These are phyloP conservation scores for Macrolepiota fuliginosa DNA, from an alignment of 768 basidiomycete genomes.

Conservation along the genomic window DNA sequence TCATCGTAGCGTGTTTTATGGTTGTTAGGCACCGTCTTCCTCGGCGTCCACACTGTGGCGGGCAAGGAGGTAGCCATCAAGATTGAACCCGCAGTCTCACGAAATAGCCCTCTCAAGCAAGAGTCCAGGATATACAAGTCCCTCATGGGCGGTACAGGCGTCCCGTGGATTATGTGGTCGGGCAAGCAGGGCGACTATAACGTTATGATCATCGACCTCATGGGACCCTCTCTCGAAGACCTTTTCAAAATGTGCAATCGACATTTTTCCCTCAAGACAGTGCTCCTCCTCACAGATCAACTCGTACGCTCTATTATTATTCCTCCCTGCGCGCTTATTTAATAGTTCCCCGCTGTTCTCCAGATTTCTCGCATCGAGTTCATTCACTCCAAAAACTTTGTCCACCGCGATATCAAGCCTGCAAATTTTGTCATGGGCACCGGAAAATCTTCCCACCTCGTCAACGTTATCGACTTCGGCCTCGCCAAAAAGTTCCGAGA, in stretches of 20 bases:
- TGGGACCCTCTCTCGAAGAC: constrained; percentile 88
- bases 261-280: constrained; percentile 92
- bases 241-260: constrained; percentile 88
- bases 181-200: constrained; percentile 93
- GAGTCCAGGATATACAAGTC: constrained; percentile 93
- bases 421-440: constrained; percentile 98
- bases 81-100: constrained; percentile 61
- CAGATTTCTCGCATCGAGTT: constrained; percentile 96
- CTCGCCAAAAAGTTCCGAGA: constrained; percentile 80
- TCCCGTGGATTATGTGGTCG: constrained; percentile 91
- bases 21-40: constrained; percentile 68
- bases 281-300: constrained; percentile 91
- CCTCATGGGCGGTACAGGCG: constrained; percentile 84
- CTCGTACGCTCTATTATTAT: constrained; percentile 55
- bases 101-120: constrained; percentile 73
- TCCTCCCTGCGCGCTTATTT: not conserved
- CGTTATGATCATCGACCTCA: constrained; percentile 95
- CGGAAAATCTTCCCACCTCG: constrained; percentile 51
- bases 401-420: constrained; percentile 97
- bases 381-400: constrained; percentile 91
- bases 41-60: constrained; percentile 76
- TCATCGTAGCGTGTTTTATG: constrained; percentile 5
- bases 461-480: constrained; percentile 93
- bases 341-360: not conserved
- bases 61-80: constrained; percentile 87